Evolutionary conservation across 305 asterid genomes (phyloP), one percentile per base, ranked within the genome.

Genomic region (Fraxinus sp.): DNA sequence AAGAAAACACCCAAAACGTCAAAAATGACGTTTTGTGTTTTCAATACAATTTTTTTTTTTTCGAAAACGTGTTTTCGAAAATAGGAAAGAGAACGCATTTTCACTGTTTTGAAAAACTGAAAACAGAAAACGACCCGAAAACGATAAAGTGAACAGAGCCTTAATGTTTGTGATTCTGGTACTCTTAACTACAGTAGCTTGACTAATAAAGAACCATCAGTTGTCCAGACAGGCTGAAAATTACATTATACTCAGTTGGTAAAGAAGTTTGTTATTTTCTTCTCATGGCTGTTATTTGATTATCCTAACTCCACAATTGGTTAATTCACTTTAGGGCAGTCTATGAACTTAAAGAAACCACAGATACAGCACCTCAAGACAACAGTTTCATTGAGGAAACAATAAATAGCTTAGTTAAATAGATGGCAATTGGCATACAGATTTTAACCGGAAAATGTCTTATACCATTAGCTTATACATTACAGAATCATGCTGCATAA

Each of bases 131-230:
- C 28, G 28, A 26, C 1, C 28, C 28, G 28, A 26, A 26, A 26
- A 26, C 28, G 28, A 26, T n/a, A 30, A 30, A 30, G 33, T 1
- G 33, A 30, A 30, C 33, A 30, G 3, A 0, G 33, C 33, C 33
- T 30, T 24, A 74, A 36, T 82, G 82, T 70, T 79, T 26, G 79
- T 70, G 62, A 32, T 74, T 36, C 33, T 71, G 68, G 11, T 85
- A 79, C 81, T 28, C 33, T 66, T 66, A 26, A 9, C 84, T 44
- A 32, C 78, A 71, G 66, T 16, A 77, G 55, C 76, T 76, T 82
- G 74, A 78, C 64, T 49, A 30, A 46, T 64, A 11, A 62, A 75
- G 74, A 68, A 30, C 64, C 64, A 59, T 14, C 70, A 16, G 73
- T 35, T 49, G 37, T 35, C 73, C 78, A 80, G 5, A 16, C 39